Percentiles rank a stretch among this genome's conserved stretches.
phyloP scores from a whole-genome alignment of 2,329 filamentous ascomycete genomes.

The Madurella mycetomatis region DNA sequence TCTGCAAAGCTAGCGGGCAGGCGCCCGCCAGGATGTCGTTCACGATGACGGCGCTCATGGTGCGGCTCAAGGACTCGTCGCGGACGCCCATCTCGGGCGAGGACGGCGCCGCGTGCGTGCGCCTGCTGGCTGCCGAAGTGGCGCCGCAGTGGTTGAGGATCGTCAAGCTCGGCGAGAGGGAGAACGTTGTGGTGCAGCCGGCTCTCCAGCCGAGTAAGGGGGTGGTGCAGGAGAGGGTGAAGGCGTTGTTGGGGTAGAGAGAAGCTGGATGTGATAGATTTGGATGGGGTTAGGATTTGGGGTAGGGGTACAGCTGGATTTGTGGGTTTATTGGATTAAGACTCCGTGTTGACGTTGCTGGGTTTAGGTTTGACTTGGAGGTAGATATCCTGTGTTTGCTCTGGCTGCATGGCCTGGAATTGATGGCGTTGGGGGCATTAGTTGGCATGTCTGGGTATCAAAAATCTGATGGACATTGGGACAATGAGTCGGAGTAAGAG shows the following conservation, averaged over 20 bases:
- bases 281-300: not conserved
- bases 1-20: constrained; percentile 51
- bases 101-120: constrained; percentile 47
- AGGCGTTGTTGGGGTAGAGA: constrained; percentile 20
- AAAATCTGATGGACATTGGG: not conserved
- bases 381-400: not conserved
- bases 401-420: not conserved
- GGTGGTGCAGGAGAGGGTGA: constrained; percentile 32
- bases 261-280: not conserved
- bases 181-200: constrained; percentile 54
- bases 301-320: not conserved
- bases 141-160: constrained; percentile 54
- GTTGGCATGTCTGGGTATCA: not conserved
- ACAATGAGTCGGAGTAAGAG: not conserved
- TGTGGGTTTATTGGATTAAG: not conserved
- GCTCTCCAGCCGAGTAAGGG: constrained; percentile 33
- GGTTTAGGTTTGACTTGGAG: not conserved
- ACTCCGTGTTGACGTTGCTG: not conserved
- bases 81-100: constrained; percentile 50
- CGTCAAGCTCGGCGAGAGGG: constrained; percentile 47
- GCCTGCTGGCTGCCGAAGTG: constrained; percentile 50
- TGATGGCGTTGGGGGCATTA: not conserved
- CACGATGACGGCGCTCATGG: constrained; percentile 57
- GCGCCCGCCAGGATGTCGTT: constrained; percentile 59
- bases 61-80: constrained; percentile 65